These are phyloP conservation scores for Annulohypoxylon moriforme DNA, from an alignment of 495 filamentous ascomycete species.

Conservation along the genomic window DNA sequence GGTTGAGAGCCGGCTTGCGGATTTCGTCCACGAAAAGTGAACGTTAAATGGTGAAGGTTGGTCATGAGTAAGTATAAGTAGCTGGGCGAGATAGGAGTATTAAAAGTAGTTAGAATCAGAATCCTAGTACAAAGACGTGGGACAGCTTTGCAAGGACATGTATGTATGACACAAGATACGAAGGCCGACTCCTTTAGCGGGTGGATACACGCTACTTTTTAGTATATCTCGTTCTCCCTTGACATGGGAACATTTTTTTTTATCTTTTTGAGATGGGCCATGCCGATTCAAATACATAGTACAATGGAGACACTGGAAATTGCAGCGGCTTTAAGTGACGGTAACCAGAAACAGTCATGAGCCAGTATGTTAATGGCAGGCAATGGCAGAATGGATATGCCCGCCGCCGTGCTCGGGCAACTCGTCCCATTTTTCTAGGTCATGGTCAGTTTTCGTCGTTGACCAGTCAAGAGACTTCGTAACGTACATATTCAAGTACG, in stretches of 20 bases:
- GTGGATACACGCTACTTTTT: conserved; percentile 39
- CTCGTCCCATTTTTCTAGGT: conserved; percentile 45
- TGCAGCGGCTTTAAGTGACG: conserved; percentile 29
- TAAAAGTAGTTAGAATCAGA: conserved; percentile 26
- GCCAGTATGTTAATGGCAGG: background rate
- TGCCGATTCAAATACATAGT: conserved; percentile 31
- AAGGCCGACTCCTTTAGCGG: conserved; percentile 25
- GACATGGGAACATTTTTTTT: conserved; percentile 7
- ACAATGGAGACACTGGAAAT: conserved; percentile 21
- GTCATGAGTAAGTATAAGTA: conserved; percentile 34
- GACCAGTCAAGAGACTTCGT: conserved; percentile 37
- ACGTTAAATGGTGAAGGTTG: conserved; percentile 37
- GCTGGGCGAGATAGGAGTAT: conserved; percentile 32
- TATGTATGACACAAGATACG: conserved; percentile 47
- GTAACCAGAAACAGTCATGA: conserved; percentile 19
- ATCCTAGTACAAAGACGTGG: conserved; percentile 39
- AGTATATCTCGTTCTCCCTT: conserved; percentile 34
- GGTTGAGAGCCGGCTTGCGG: conserved; percentile 27
- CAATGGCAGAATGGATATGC: conserved; percentile 34
- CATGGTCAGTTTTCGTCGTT: conserved; percentile 35
- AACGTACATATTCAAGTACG: background rate
- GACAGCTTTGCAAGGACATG: conserved; percentile 39
- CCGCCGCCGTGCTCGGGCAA: conserved; percentile 33
- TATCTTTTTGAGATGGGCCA: conserved; percentile 20
- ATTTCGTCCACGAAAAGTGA: conserved; percentile 42